phyloP scores from a whole-genome alignment of 169 alveolate genomes.

The Eimeria sp. region DNA sequence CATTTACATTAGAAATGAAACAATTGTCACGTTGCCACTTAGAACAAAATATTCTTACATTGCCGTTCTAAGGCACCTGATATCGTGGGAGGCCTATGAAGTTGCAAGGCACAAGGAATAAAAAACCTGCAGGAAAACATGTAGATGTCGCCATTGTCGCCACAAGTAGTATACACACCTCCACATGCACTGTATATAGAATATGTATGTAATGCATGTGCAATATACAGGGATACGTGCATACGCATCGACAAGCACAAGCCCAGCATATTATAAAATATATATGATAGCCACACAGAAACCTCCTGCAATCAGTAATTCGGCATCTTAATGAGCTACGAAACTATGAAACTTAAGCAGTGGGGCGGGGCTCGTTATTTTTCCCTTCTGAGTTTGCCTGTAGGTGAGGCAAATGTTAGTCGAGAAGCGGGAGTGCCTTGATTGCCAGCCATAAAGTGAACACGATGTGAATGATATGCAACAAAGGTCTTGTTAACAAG shows the following conservation, averaged over 20 bases:
- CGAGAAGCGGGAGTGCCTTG: background rate
- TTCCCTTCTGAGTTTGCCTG: too few relatives aligned
- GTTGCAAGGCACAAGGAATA: background rate
- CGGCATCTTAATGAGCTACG: too few relatives aligned
- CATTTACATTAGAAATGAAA: too few relatives aligned
- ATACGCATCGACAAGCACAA: background rate
- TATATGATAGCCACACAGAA: background rate
- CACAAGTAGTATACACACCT: too few relatives aligned
- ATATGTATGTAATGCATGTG: too few relatives aligned
- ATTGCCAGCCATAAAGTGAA: constrained; percentile 7
- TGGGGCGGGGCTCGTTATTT: too few relatives aligned
- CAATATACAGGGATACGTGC: background rate
- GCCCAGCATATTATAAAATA: background rate
- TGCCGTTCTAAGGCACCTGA: background rate
- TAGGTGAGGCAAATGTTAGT: background rate
- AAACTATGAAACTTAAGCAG: too few relatives aligned
- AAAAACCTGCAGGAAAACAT: background rate
- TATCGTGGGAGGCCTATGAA: background rate
- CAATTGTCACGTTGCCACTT: background rate
- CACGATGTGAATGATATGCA: background rate
- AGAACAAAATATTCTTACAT: background rate
- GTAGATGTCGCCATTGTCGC: background rate
- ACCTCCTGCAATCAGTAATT: too few relatives aligned
- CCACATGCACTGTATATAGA: too few relatives aligned
- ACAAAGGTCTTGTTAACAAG: background rate